A percentile compares a stretch with the other conserved stretches of the same genome.
Evolutionary conservation across 257 asterid species (phyloP).

Genomic region (Solanum peruvianum): DNA sequence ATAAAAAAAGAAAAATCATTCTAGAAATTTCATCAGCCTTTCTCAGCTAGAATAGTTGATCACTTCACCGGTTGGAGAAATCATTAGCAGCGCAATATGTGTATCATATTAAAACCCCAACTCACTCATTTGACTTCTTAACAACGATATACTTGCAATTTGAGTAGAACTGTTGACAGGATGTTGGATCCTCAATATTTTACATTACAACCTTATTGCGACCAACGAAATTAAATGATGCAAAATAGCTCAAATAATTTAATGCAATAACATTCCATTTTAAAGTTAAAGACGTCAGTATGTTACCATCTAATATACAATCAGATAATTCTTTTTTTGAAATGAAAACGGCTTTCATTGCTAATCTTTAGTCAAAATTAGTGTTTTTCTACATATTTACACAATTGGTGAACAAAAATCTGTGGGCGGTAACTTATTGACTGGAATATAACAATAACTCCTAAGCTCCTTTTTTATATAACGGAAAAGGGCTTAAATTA

Average conservation of each 20-base stretch:
- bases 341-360: neutral
- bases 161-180: conserved; percentile 33
- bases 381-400: neutral
- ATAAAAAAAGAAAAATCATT: too few species aligned
- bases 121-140: conserved; percentile 45
- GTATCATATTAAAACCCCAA: conserved; percentile 47
- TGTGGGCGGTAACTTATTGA: neutral
- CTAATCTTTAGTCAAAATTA: neutral
- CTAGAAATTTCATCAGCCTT: conserved; percentile 17
- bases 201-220: conserved; percentile 40
- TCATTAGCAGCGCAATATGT: conserved; percentile 52
- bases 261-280: too few species aligned
- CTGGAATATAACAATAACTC: neutral
- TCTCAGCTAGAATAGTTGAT: conserved; percentile 38
- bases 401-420: neutral
- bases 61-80: conserved; percentile 52
- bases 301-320: neutral
- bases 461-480: neutral
- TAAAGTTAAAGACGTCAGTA: too few species aligned
- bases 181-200: conserved; percentile 31
- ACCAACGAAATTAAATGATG: conserved; percentile 14
- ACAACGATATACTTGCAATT: conserved; percentile 59
- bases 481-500: too few species aligned
- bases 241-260: neutral
- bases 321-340: neutral